These are phyloP conservation scores for Arabis alpina DNA, from an alignment of 345 rosid genomes.

Conservation along the genomic window DNA sequence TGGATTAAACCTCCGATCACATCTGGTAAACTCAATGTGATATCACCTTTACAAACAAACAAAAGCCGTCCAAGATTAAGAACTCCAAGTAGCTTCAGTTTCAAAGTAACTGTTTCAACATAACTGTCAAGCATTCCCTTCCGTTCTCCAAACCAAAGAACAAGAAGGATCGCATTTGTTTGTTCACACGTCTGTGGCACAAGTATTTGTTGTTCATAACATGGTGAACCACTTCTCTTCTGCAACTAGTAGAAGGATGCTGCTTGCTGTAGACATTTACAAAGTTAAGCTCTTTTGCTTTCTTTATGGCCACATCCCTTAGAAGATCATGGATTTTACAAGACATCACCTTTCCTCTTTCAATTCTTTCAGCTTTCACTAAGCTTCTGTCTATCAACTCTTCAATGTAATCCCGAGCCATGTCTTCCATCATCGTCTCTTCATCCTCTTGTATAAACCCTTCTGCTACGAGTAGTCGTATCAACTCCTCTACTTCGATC, in stretches of 20 bases:
- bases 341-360: slow-evolving; percentile 11
- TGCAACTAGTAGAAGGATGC: neutral
- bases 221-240: slow-evolving; percentile 24
- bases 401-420: slow-evolving; percentile 11
- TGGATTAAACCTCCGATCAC: slow-evolving; percentile 3
- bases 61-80: neutral
- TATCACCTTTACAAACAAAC: neutral
- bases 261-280: neutral
- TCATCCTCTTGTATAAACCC: slow-evolving; percentile 15
- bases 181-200: neutral
- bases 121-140: neutral
- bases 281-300: slow-evolving; percentile 18
- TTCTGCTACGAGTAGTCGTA: slow-evolving; percentile 24
- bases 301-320: slow-evolving; percentile 24
- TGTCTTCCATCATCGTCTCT: slow-evolving; percentile 25
- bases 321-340: slow-evolving; percentile 31
- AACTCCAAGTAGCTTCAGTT: slow-evolving; percentile 26
- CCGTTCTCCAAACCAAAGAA: neutral
- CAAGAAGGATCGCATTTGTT: slow-evolving; percentile 25
- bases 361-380: neutral
- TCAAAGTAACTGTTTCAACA: neutral
- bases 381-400: slow-evolving; percentile 30
- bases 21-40: neutral
- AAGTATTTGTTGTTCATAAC: neutral
- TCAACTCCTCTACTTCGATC: slow-evolving; percentile 13